Evolutionary conservation across 805 yeast species (phyloP).

Genomic region (Starmerella kuoi): DNA sequence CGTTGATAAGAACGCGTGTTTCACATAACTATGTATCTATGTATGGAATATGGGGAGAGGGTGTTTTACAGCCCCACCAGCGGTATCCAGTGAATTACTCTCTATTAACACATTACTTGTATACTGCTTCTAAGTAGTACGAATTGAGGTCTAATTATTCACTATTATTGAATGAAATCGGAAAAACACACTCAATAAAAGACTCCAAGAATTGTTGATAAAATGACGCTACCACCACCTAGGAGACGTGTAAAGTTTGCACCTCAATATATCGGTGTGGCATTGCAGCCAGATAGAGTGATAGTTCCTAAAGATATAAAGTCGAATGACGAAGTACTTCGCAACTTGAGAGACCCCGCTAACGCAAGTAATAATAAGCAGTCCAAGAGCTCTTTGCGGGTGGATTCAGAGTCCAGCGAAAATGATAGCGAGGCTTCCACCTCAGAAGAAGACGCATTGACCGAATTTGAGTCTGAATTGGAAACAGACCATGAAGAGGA

Average conservation of each 20-base stretch:
- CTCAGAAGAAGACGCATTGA: not conserved
- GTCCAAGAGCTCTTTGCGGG: too few species aligned
- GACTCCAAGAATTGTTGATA: too few species aligned
- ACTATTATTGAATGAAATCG: too few species aligned
- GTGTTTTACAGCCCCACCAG: too few species aligned
- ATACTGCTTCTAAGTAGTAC: too few species aligned
- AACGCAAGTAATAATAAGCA: too few species aligned
- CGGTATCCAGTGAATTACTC: too few species aligned
- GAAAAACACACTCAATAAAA: too few species aligned
- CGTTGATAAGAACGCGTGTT: not conserved
- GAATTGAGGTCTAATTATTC: too few species aligned
- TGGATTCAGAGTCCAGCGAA: not conserved
- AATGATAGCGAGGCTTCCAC: slow-evolving; percentile 3
- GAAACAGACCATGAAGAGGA: not conserved
- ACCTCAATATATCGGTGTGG: slow-evolving; percentile 3
- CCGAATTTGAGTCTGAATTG: not conserved
- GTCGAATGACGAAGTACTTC: not conserved
- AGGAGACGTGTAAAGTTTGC: slow-evolving; percentile 5
- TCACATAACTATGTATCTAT: too few species aligned
- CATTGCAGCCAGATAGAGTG: not conserved
- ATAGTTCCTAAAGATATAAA: not conserved
- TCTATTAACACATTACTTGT: too few species aligned
- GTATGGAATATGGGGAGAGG: too few species aligned
- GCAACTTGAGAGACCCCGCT: not conserved
- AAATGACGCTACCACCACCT: not conserved